These are phyloP conservation scores for Nakazawaea molendinolei DNA, from an alignment of 805 yeast species.

Conservation along the genomic window DNA sequence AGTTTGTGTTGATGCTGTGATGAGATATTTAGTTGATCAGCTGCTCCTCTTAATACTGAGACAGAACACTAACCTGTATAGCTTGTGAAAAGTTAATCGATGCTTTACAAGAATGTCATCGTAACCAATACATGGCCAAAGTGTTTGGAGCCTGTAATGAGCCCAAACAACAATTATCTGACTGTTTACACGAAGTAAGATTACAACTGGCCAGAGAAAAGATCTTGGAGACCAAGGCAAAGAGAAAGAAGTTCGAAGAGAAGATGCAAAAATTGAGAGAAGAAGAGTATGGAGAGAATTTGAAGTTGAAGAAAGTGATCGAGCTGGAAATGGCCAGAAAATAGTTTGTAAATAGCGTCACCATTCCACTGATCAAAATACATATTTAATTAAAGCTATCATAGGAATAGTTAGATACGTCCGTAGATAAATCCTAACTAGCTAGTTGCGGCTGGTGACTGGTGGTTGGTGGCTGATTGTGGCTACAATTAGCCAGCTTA, in stretches of 20 bases:
- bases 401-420: no score
- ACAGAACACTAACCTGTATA: slow-evolving; percentile 14
- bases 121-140: slow-evolving; percentile 56
- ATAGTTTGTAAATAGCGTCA: slow-evolving; percentile 17
- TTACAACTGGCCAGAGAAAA: slow-evolving; percentile 51
- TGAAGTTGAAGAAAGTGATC: slow-evolving; percentile 57
- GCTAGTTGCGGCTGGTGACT: no score
- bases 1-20: slow-evolving; percentile 12
- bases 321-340: slow-evolving; percentile 48
- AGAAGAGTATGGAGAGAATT: slow-evolving; percentile 74
- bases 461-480: no score
- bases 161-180: slow-evolving; percentile 69
- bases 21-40: neutral
- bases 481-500: no score
- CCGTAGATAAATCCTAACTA: no score
- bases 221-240: slow-evolving; percentile 46
- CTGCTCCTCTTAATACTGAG: neutral
- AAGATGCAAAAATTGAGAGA: slow-evolving; percentile 61
- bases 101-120: slow-evolving; percentile 87
- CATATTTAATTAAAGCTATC: slow-evolving; percentile 7
- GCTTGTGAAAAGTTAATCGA: slow-evolving; percentile 78
- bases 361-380: neutral
- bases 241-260: slow-evolving; percentile 45
- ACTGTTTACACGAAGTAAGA: slow-evolving; percentile 78
- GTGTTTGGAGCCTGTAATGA: slow-evolving; percentile 81